Evolutionary conservation across 2,329 filamentous ascomycete genomes (phyloP).

Genomic region (Aspergillus floridensis): DNA sequence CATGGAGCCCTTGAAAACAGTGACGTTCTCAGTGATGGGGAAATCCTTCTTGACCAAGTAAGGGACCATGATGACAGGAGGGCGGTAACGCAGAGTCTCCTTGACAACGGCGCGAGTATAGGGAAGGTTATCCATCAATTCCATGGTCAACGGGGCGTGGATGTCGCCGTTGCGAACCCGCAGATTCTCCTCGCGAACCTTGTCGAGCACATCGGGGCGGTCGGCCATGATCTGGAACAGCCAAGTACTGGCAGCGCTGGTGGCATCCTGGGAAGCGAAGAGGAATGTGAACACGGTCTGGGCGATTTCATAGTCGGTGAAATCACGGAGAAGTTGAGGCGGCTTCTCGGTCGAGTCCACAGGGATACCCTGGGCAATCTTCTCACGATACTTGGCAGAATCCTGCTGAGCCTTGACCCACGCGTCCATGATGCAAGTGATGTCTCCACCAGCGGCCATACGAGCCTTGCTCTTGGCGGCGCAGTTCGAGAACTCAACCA

Average conservation of each 20-base stretch:
- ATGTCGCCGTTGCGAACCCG: slow-evolving; percentile 71
- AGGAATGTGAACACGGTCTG: slow-evolving; percentile 55
- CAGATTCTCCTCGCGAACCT: slow-evolving; percentile 87
- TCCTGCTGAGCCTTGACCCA: slow-evolving; percentile 90
- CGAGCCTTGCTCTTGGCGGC: slow-evolving; percentile 89
- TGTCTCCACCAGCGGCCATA: slow-evolving; percentile 82
- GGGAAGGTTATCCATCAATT: slow-evolving; percentile 80
- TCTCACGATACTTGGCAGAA: slow-evolving; percentile 76
- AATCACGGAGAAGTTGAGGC: slow-evolving; percentile 51
- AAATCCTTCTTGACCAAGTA: slow-evolving; percentile 94
- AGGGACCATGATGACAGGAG: slow-evolving; percentile 95
- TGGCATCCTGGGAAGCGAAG: slow-evolving; percentile 76
- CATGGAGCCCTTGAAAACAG: slow-evolving; percentile 94
- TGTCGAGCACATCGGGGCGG: slow-evolving; percentile 85
- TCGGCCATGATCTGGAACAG: slow-evolving; percentile 92
- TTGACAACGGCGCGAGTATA: slow-evolving; percentile 92
- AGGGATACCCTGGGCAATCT: slow-evolving; percentile 67
- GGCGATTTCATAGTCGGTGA: slow-evolving; percentile 50
- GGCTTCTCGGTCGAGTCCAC: slow-evolving; percentile 70
- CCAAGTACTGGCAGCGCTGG: slow-evolving; percentile 90
- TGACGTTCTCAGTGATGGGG: slow-evolving; percentile 82
- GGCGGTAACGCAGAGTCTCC: slow-evolving; percentile 88
- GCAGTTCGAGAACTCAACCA: slow-evolving; percentile 85
- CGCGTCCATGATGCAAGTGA: slow-evolving; percentile 91
- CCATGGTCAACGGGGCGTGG: slow-evolving; percentile 69